Percentiles rank a stretch among this genome's conserved stretches.
phyloP scores from a whole-genome alignment of 177 flowering plant genomes.

The Tripterygium wilfordii region DNA sequence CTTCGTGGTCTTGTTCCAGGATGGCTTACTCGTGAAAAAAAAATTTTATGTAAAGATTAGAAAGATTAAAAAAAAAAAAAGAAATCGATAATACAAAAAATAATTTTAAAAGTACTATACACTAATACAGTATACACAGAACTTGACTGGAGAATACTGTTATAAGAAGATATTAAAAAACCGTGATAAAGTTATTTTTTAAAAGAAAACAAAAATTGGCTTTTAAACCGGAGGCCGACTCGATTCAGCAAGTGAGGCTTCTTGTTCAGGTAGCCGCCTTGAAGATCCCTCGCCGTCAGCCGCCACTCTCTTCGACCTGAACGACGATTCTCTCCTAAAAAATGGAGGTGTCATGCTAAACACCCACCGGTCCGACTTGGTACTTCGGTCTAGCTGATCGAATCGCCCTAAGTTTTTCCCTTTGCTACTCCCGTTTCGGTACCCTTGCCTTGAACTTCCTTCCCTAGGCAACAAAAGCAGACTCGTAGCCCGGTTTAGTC shows the following conservation, averaged over 20 bases:
- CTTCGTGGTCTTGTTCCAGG: no score
- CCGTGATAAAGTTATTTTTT: no score
- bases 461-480: conserved; percentile 16
- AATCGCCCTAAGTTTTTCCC: conserved; percentile 5
- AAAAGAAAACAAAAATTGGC: background rate
- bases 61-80: no score
- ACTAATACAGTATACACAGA: no score
- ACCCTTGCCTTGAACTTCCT: conserved; percentile 19
- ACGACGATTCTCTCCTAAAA: conserved; percentile 9
- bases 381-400: conserved; percentile 4
- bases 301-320: conserved; percentile 12
- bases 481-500: conserved; percentile 17
- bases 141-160: no score
- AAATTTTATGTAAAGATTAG: no score
- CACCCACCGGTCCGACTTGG: conserved; percentile 23
- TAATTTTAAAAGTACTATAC: no score
- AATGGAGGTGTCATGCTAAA: conserved; percentile 14
- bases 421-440: conserved; percentile 14
- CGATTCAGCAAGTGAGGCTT: background rate
- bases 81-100: no score
- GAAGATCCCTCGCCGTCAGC: conserved; percentile 5
- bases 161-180: no score
- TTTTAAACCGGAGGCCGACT: conserved; percentile 14
- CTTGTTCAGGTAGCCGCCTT: background rate
- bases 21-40: no score